Evolutionary conservation across 108 stramenopile species (phyloP), one percentile per base, ranked within the genome.

Genomic region (Licmophora abbreviata): DNA sequence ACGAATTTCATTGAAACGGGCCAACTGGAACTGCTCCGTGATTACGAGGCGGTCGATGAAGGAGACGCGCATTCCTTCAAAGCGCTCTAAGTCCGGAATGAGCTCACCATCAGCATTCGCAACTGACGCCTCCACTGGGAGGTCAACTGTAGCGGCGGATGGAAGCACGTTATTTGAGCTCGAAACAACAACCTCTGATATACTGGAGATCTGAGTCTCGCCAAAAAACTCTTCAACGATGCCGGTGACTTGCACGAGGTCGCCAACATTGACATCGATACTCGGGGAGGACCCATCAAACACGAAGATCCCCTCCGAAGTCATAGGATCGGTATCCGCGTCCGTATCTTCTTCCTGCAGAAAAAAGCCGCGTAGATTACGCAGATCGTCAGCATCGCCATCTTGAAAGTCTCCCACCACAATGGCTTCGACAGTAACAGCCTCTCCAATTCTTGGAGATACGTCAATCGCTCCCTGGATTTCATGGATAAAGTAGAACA

Each of bases 231-330:
- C 64, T 0, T 27, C 26, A 0, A 66, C 65, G 5, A 30, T 57
- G 9, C 71, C 71, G n/a, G 18, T 24, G 0, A 72, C 59, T n/a
- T 29, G 3, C 9, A 72, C 64, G 24, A 50, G 17, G 54, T 72
- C 61, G 9, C 64, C 71, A 26, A 66, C 6, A 30, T 31, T 31
- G 7, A 54, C 53, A 32, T 51, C 46, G 1, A 22, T 45, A 48
- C 37, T 6, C 4, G 24, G 12, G 17, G 8, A 8, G 1, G 36
- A 27, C 14, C 28, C 20, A 31, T 64, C 51, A 35, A 56, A 65
- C 22, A 72, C 64, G 36, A 64, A 72, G 32, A 66, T 63, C 26
- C 71, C 71, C 51, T 64, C 63, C 9, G 71, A 72, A 4, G 63
- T 72, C 5, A 24, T 17, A 21, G 61, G 54, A 57, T 72, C 55